Conservation (phyloP, 2,329 filamentous ascomycete species). For the Fusarium brachygibbosum region DNA sequence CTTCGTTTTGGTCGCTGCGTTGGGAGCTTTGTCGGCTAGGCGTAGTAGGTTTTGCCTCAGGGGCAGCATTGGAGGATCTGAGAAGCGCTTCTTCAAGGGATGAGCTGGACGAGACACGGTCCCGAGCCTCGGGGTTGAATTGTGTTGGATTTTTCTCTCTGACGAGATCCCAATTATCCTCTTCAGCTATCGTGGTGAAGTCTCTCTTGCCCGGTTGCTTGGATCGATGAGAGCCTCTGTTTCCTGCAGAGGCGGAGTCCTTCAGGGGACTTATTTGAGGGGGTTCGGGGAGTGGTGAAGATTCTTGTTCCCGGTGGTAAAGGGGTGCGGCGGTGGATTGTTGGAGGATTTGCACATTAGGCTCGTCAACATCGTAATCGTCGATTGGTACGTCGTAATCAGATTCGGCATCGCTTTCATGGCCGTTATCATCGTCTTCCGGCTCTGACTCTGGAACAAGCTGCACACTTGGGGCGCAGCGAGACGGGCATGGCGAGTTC, state of each 20-base stretch:
- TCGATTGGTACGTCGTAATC: slow-evolving; percentile 63
- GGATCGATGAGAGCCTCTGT: slow-evolving; percentile 54
- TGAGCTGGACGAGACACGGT: slow-evolving; percentile 49
- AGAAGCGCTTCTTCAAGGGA: slow-evolving; percentile 55
- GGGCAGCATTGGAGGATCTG: slow-evolving; percentile 39
- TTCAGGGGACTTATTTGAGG: slow-evolving; percentile 66
- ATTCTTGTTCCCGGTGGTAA: slow-evolving; percentile 51
- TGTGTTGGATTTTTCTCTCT: slow-evolving; percentile 41
- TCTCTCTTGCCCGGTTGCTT: slow-evolving; percentile 55
- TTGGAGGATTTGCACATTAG: slow-evolving; percentile 61
- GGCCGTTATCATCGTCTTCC: slow-evolving; percentile 46
- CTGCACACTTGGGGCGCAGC: slow-evolving; percentile 34
- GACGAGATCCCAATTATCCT: slow-evolving; percentile 61
- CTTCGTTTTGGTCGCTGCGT: slow-evolving; percentile 33
- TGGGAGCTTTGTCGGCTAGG: slow-evolving; percentile 40
- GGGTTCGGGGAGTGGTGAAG: slow-evolving; percentile 62
- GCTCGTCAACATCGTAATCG: slow-evolving; percentile 58
- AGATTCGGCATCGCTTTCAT: slow-evolving; percentile 56
- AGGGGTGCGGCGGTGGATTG: slow-evolving; percentile 56
- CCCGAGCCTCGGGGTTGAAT: slow-evolving; percentile 22
- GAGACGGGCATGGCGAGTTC: slow-evolving; percentile 51
- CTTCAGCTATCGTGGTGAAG: slow-evolving; percentile 63
- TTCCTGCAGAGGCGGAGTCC: slow-evolving; percentile 65
- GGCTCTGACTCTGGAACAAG: slow-evolving; percentile 39
- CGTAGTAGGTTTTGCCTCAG: slow-evolving; percentile 30